Evolutionary conservation across 2,329 filamentous ascomycete genomes (phyloP).

Genomic region (Domatiomyces globalis): DNA sequence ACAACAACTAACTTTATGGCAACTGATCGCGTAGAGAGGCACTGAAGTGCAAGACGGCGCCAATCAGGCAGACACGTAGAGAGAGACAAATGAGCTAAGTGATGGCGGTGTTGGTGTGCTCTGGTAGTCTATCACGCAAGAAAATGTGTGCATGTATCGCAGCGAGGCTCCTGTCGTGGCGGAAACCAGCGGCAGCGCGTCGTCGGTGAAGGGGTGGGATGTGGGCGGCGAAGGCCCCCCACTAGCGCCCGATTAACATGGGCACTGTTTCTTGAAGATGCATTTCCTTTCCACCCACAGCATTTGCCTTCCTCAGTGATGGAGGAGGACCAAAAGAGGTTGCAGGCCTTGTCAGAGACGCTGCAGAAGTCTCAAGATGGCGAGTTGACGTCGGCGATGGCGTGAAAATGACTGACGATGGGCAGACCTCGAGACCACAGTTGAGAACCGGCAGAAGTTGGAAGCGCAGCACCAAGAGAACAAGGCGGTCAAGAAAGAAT

Average conservation of each 20-base stretch:
- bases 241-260: not conserved
- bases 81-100: not conserved
- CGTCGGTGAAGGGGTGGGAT: not conserved
- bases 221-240: not conserved
- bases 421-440: slow-evolving; percentile 61
- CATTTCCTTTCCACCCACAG: not conserved
- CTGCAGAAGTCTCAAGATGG: slow-evolving; percentile 78
- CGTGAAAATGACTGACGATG: slow-evolving; percentile 1
- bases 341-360: slow-evolving; percentile 74
- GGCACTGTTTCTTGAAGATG: not conserved
- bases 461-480: slow-evolving; percentile 92
- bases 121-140: not conserved
- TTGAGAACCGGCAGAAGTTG: slow-evolving; percentile 74
- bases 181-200: not conserved
- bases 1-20: not conserved
- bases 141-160: not conserved
- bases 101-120: not conserved
- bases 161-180: not conserved
- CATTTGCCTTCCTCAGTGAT: not conserved
- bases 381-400: slow-evolving; percentile 24
- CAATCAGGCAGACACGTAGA: not conserved
- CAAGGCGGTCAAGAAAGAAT: slow-evolving; percentile 66
- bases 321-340: slow-evolving; percentile 53
- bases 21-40: not conserved
- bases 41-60: not conserved